Percentiles rank a stretch among this genome's conserved stretches.
These are phyloP conservation scores for Clitoria ternatea DNA, from an alignment of 306 rosid genomes.

Conservation along the genomic window DNA sequence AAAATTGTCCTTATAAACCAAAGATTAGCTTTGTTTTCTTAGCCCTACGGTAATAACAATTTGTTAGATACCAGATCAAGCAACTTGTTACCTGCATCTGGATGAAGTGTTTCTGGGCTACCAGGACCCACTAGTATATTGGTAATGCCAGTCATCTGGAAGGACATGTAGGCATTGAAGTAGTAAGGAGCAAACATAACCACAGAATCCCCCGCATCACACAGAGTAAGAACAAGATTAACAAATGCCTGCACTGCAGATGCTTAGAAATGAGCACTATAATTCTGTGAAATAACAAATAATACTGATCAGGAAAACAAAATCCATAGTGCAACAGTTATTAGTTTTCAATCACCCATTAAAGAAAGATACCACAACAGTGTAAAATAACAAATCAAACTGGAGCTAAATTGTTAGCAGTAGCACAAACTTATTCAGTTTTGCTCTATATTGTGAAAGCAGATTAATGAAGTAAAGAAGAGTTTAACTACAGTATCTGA, in stretches of 20 bases:
- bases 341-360: background rate
- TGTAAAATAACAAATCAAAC: background rate
- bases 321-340: background rate
- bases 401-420: background rate
- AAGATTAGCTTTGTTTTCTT: background rate
- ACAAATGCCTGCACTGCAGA: slow-evolving; percentile 81
- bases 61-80: background rate
- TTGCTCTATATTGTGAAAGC: background rate
- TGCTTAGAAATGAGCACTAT: slow-evolving; percentile 19
- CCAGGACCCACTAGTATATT: slow-evolving; percentile 83
- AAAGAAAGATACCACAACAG: background rate
- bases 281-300: background rate
- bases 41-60: background rate
- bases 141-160: slow-evolving; percentile 95
- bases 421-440: background rate
- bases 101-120: slow-evolving; percentile 69
- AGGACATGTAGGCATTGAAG: slow-evolving; percentile 90
- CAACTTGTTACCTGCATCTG: slow-evolving; percentile 70
- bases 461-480: background rate
- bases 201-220: slow-evolving; percentile 88
- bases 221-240: slow-evolving; percentile 84
- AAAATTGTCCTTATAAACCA: background rate
- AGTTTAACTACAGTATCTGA: no score
- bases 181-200: slow-evolving; percentile 93
- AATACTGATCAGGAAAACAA: background rate